These are phyloP conservation scores for Phylloporus arenicola DNA, from an alignment of 768 basidiomycete genomes.

Conservation along the genomic window DNA sequence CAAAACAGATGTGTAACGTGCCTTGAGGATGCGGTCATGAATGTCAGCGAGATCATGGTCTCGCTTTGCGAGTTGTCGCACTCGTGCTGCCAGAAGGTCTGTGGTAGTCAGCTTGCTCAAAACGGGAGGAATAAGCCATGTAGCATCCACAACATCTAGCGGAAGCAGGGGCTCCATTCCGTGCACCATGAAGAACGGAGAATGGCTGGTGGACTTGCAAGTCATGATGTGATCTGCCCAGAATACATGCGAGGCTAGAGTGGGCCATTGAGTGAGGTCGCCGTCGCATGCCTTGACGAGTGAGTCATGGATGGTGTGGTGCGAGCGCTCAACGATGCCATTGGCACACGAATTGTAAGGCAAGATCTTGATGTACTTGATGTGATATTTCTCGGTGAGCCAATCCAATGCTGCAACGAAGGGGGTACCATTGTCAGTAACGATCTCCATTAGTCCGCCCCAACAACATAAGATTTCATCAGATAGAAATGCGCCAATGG, in stretches of 20 bases:
- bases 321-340: slow-evolving; percentile 31
- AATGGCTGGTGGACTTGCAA: background rate
- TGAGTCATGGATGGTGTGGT: slow-evolving; percentile 30
- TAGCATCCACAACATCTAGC: background rate
- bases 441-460: background rate
- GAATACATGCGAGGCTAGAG: background rate
- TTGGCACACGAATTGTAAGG: slow-evolving; percentile 41
- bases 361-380: too few relatives aligned
- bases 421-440: too few relatives aligned
- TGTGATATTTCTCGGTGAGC: too few relatives aligned
- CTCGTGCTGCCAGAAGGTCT: background rate
- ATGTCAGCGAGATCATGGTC: too few relatives aligned
- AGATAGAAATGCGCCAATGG: slow-evolving; percentile 31
- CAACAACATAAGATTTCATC: slow-evolving; percentile 22
- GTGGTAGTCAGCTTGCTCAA: too few relatives aligned
- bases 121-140: too few relatives aligned
- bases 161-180: background rate
- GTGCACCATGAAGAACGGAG: background rate
- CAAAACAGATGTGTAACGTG: too few relatives aligned
- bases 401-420: slow-evolving; percentile 37
- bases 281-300: too few relatives aligned
- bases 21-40: too few relatives aligned
- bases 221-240: too few relatives aligned
- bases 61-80: background rate
- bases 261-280: background rate